Base-by-base conservation (phyloP, 2,329 filamentous ascomycete species). In the Aplosporella prunicola region DNA sequence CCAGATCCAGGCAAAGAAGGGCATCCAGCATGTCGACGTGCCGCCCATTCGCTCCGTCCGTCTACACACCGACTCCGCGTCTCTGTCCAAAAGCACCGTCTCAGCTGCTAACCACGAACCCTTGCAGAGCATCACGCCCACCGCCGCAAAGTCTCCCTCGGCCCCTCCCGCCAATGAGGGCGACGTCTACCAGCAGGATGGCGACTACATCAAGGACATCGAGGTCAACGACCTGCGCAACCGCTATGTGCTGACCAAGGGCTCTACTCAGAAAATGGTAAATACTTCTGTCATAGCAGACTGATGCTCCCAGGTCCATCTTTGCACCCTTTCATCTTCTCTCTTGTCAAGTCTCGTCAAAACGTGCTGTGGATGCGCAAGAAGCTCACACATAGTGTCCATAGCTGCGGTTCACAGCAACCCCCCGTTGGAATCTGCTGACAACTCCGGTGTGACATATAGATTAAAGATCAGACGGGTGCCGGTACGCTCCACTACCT, bases 401-500 rank as follows among this genome's bases (percentile, higher is more conserved):
- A 52, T 60, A 61, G 57, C 56, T 53, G 53, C 53, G 55, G 52
- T 53, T 50, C 47, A 50, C 51, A 42, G 62, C 39, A 30, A n/a
- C 61, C 69, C 73, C 76, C 80, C 77, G 78, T 77, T 84, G 80
- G 76, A 83, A 85, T 78, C 78, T 91, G 86, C 88, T 96, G 78
- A 95, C 88, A 77, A 80, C 73, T 67, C 67, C 67, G 80, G 73
- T 78, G 76, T 91, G 79, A 78, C 66, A 82, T 83, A 55, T 88
- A 98, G 91, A 98, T 98, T 57, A 93, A 94, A 81, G 89, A 95
- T 71, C 86, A 95, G 57, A 96, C 89, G 80, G 91, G 91, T 75
- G 89, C 91, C 74, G 91, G 91, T 98, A 98, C 80, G 88, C 70
- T 73, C 76, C 83, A 74, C 39, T 77, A 74, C 39, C 77, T 77